Conservation (phyloP, 352 stramenopile species). For the Phytophthora boehmeriae region DNA sequence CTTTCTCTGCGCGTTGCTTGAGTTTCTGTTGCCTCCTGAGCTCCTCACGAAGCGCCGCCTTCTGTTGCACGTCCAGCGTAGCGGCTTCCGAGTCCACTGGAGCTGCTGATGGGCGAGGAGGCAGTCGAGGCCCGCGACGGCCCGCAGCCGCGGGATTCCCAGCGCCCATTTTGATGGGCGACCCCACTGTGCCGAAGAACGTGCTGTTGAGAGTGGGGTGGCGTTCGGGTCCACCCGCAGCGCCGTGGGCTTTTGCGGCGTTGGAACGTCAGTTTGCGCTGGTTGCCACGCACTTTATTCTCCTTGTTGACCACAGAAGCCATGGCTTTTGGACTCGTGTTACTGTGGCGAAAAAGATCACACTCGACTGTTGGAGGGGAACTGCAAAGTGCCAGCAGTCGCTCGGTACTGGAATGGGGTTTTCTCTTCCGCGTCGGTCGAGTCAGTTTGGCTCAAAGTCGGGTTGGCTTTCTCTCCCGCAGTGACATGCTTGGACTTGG, state of each 20-base stretch:
- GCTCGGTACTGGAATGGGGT: background rate
- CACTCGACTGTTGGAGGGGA: slow-evolving; percentile 23
- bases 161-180: slow-evolving; percentile 68
- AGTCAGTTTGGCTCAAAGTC: no score
- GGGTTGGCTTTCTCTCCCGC: no score
- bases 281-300: slow-evolving; percentile 54
- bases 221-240: slow-evolving; percentile 41
- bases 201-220: slow-evolving; percentile 45
- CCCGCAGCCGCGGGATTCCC: slow-evolving; percentile 22
- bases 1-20: slow-evolving; percentile 40
- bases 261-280: slow-evolving; percentile 59
- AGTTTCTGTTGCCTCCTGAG: slow-evolving; percentile 51
- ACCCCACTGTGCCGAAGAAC: slow-evolving; percentile 78
- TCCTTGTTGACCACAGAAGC: slow-evolving; percentile 49
- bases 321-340: background rate
- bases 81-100: slow-evolving; percentile 56
- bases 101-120: slow-evolving; percentile 12
- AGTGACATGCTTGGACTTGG: no score
- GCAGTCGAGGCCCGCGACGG: slow-evolving; percentile 18
- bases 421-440: no score
- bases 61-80: slow-evolving; percentile 65
- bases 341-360: background rate
- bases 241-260: slow-evolving; percentile 48
- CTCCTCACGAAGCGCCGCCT: slow-evolving; percentile 54
- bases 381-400: slow-evolving; percentile 21